Evolutionary conservation across 306 rosid species (phyloP), one percentile per base, ranked within the genome.

Genomic region (Lupinus albus): DNA sequence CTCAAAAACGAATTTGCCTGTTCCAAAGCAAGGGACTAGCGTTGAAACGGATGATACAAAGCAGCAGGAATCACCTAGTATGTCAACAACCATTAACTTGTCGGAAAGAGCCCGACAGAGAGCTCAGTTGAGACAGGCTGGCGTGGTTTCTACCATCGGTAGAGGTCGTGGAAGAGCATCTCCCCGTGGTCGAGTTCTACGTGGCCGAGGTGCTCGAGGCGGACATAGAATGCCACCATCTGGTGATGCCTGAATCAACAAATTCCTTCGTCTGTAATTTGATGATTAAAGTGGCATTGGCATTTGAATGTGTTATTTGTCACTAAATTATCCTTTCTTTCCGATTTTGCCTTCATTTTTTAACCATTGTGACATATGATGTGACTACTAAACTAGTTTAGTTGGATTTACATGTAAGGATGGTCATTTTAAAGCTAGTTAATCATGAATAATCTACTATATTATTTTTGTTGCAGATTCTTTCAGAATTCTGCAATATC

Each of bases 101-200:
- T 12, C 36, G 13, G 91, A 86, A 71, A 76, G 95, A 60, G 97
- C 99, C 0, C 79, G 73, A 67, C 79, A 78, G 86, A 83, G 80
- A 68, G 88, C 97, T 11, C 74, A 67, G 61, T 71, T 85, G 64
- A 84, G 98, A 72, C 93, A 79, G 70, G 87, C 88, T 21, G 96
- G 88, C 9, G 85, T 76, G 53, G 70, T 71, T 51, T 2, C 87
- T 45, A 11, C 91, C 7, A 9, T 76, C n/a, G 63, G 16, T 44
- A 77, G 96, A 75, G 91, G 82, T 15, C 94, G 96, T 10, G 96
- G 81, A 71, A 81, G 99, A 72, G 69, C 54, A 16, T n/a, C 17
- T 7, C 81, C 72, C 5, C 90, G 93, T 5, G 92, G 76, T 39
- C 85, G 88, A 12, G 81, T 68, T 49, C 76, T 73, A 7, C 81